phyloP scores from a whole-genome alignment of 306 rosid genomes.

The Inga leiocalycina region DNA sequence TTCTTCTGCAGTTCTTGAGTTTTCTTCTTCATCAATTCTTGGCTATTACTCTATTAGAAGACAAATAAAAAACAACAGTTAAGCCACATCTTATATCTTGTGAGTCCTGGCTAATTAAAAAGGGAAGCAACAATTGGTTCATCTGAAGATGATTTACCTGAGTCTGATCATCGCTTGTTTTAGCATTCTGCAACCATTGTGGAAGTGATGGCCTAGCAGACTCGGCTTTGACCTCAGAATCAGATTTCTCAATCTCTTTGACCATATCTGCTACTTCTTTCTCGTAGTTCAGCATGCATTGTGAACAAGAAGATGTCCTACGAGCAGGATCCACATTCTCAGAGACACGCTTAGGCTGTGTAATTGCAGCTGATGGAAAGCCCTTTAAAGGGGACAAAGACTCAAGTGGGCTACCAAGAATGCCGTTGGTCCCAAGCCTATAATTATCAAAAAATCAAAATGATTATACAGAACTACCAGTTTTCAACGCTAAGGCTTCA shows the following conservation, averaged over 20 bases:
- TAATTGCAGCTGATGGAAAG: slow-evolving; percentile 48
- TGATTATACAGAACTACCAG: slow-evolving; percentile 38
- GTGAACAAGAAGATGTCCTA: slow-evolving; percentile 63
- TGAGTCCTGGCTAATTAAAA: background rate
- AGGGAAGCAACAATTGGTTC: background rate
- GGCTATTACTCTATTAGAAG: slow-evolving; percentile 45
- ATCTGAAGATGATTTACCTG: slow-evolving; percentile 47
- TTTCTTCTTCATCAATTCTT: slow-evolving; percentile 62
- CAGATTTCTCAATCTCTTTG: slow-evolving; percentile 64
- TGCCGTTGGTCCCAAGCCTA: slow-evolving; percentile 84
- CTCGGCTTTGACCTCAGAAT: slow-evolving; percentile 56
- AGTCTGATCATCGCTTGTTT: slow-evolving; percentile 52
- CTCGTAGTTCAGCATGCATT: slow-evolving; percentile 60
- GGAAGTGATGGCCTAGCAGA: slow-evolving; percentile 60
- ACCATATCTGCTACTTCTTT: slow-evolving; percentile 61
- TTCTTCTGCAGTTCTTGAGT: slow-evolving; percentile 74
- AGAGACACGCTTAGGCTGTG: slow-evolving; percentile 51
- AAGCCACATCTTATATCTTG: background rate
- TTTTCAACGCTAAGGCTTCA: slow-evolving; percentile 28
- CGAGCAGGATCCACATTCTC: slow-evolving; percentile 63
- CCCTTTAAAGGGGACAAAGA: slow-evolving; percentile 73
- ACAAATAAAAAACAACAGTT: slow-evolving; percentile 26
- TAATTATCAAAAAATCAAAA: slow-evolving; percentile 26
- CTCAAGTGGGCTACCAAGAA: slow-evolving; percentile 77
- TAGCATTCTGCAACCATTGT: slow-evolving; percentile 89